phyloP scores from a whole-genome alignment of 208 protist genomes.

The Acanthamoeba polyphaga region DNA sequence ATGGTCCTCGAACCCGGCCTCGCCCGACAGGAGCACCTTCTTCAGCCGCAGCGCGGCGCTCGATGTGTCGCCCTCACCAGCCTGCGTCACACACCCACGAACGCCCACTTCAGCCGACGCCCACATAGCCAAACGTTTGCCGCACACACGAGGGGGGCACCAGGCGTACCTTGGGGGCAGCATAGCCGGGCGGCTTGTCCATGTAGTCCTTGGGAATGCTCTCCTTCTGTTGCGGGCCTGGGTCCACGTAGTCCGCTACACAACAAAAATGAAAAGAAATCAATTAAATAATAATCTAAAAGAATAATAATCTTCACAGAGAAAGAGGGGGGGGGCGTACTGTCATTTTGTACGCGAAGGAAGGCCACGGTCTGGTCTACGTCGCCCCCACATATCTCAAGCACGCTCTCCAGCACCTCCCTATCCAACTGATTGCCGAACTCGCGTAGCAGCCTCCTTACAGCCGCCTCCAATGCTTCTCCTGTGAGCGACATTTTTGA shows the following conservation, averaged over 20 bases:
- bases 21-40: slow-evolving; percentile 41
- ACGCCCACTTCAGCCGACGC: background rate
- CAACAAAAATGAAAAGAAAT: background rate
- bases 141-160: background rate
- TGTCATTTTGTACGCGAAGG: slow-evolving; percentile 64
- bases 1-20: slow-evolving; percentile 46
- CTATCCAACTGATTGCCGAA: slow-evolving; percentile 70
- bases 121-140: background rate
- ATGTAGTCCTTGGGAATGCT: slow-evolving; percentile 65
- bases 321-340: background rate
- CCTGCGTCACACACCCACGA: background rate
- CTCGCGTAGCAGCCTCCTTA: slow-evolving; percentile 9
- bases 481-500: background rate
- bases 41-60: slow-evolving; percentile 34
- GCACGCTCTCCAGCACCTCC: slow-evolving; percentile 72
- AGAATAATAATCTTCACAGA: background rate
- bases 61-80: slow-evolving; percentile 36
- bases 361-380: slow-evolving; percentile 50
- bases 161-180: background rate
- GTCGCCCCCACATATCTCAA: slow-evolving; percentile 70
- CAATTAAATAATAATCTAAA: background rate
- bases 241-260: slow-evolving; percentile 69
- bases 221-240: slow-evolving; percentile 44
- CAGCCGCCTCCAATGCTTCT: slow-evolving; percentile 17
- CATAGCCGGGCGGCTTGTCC: slow-evolving; percentile 21